Conservation (phyloP, 1,284 basidiomycete species). For the Cerrena zonata region DNA sequence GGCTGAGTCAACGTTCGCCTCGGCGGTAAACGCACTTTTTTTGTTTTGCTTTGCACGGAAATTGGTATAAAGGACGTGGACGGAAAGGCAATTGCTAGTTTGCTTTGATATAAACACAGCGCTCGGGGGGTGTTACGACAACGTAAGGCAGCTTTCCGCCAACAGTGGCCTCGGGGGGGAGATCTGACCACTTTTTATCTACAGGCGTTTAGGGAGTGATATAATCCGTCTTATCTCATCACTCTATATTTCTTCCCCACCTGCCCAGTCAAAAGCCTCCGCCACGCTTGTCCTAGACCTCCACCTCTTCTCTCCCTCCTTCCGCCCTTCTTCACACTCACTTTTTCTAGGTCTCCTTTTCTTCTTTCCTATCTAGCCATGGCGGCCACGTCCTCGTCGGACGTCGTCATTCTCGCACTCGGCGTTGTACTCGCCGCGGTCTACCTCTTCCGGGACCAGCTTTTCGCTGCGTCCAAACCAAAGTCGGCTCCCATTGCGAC, state of each 20-base stretch:
- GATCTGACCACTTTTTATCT: too few species aligned
- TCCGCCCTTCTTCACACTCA: too few species aligned
- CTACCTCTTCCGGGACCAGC: conserved; percentile 74
- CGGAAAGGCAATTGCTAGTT: too few species aligned
- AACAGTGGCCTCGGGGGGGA: too few species aligned
- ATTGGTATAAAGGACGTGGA: too few species aligned
- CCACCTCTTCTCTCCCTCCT: conserved; percentile 23
- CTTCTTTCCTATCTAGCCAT: conserved; percentile 35
- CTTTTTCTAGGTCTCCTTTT: conserved; percentile 22
- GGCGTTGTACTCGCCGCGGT: conserved; percentile 66
- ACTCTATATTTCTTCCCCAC: conserved; percentile 9
- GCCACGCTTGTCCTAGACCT: conserved; percentile 7
- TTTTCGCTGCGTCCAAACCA: conserved; percentile 59
- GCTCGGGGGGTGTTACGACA: too few species aligned
- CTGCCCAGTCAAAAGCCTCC: conserved; percentile 11
- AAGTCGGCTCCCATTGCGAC: conserved; percentile 45
- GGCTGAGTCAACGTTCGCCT: too few species aligned
- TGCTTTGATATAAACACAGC: too few species aligned
- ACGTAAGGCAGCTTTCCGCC: too few species aligned
- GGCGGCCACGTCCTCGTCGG: conserved; percentile 49
- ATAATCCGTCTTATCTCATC: conserved; percentile 2
- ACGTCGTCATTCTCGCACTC: conserved; percentile 62
- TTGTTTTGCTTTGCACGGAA: too few species aligned
- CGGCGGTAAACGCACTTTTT: too few species aligned
- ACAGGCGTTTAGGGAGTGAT: too few species aligned